These are phyloP conservation scores for Penicillium pulvis DNA, from an alignment of 495 filamentous ascomycete species.

Conservation along the genomic window DNA sequence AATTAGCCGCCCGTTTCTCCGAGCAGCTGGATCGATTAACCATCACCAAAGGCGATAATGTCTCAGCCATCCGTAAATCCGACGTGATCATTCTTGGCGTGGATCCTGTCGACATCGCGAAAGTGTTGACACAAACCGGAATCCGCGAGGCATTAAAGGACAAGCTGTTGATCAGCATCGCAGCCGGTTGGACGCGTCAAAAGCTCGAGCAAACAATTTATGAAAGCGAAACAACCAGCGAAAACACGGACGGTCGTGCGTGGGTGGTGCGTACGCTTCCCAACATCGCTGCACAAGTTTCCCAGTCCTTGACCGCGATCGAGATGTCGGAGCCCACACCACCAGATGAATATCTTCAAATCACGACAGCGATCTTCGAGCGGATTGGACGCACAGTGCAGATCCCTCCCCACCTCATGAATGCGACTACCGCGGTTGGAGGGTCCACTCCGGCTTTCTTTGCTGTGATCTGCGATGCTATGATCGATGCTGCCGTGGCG, in stretches of 20 bases:
- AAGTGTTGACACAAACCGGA: constrained; percentile 25
- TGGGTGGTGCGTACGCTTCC: constrained; percentile 42
- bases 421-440: constrained; percentile 40
- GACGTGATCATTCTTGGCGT: constrained; percentile 37
- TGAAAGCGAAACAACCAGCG: constrained; percentile 19
- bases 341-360: constrained; percentile 25
- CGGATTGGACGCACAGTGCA: constrained; percentile 38
- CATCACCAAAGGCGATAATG: constrained; percentile 22
- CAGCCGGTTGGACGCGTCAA: constrained; percentile 41
- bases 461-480: constrained; percentile 45
- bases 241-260: constrained; percentile 18
- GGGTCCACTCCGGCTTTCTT: constrained; percentile 48
- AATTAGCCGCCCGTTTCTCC: constrained; percentile 21
- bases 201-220: constrained; percentile 35
- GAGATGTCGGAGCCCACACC: constrained; percentile 32
- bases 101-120: constrained; percentile 35
- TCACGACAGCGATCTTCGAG: constrained; percentile 39
- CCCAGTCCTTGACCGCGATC: constrained; percentile 40
- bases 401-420: constrained; percentile 37
- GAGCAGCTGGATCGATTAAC: constrained; percentile 17
- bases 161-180: constrained; percentile 46
- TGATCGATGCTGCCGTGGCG: constrained; percentile 48
- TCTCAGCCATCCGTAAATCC: constrained; percentile 23
- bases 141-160: constrained; percentile 25
- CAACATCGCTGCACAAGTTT: constrained; percentile 42